phyloP scores from a whole-genome alignment of 768 basidiomycete species.

The Boletus tomentosulus region DNA sequence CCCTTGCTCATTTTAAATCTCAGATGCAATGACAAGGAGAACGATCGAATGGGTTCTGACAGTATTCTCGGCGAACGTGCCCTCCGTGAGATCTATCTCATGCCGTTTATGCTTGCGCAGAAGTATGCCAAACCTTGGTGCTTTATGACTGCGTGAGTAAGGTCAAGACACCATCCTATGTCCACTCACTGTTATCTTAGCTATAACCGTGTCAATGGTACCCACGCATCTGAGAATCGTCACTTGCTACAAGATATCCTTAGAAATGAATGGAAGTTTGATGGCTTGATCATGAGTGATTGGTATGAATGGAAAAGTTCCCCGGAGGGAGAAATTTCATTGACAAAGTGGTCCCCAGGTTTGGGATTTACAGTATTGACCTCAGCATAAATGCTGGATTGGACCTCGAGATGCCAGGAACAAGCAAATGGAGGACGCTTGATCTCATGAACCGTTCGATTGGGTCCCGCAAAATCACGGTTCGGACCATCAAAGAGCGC shows the following conservation, averaged over 20 bases:
- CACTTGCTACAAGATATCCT: constrained; percentile 57
- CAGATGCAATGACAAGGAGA: constrained; percentile 79
- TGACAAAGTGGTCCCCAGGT: constrained; percentile 39
- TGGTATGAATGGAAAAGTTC: constrained; percentile 43
- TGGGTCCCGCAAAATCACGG: constrained; percentile 56
- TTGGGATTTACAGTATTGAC: constrained; percentile 66
- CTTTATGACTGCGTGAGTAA: constrained; percentile 59
- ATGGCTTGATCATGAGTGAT: constrained; percentile 78
- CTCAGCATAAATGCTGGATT: constrained; percentile 68
- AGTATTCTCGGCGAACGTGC: constrained; percentile 47
- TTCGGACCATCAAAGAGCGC: constrained; percentile 62
- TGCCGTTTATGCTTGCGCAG: constrained; percentile 58
- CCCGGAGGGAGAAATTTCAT: neutral
- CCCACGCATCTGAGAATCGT: constrained; percentile 63
- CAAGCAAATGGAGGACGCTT: constrained; percentile 71
- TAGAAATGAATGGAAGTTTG: constrained; percentile 69
- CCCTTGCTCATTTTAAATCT: neutral
- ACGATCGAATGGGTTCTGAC: constrained; percentile 64
- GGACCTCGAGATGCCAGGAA: constrained; percentile 78
- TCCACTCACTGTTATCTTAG: constrained; percentile 31
- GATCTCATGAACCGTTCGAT: constrained; percentile 62
- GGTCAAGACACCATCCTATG: neutral
- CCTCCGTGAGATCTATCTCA: constrained; percentile 55
- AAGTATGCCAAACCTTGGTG: constrained; percentile 51
- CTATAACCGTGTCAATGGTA: constrained; percentile 74